phyloP scores from a whole-genome alignment of 352 stramenopile species.

The Phytophthora citricola region DNA sequence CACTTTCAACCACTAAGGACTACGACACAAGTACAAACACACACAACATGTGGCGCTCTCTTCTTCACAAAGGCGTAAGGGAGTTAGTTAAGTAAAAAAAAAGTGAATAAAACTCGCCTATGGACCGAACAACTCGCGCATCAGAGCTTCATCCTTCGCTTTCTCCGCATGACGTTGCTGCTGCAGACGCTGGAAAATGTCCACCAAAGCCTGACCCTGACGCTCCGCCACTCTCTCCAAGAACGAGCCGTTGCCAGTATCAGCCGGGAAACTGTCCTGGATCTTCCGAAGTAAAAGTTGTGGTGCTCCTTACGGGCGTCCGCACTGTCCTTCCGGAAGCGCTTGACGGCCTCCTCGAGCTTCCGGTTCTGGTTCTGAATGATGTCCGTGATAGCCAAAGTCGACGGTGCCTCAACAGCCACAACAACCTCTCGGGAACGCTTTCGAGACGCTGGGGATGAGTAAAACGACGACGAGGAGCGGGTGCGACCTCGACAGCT shows the following conservation, averaged over 20 bases:
- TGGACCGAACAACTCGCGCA: slow-evolving; percentile 32
- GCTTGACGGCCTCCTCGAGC: slow-evolving; percentile 44
- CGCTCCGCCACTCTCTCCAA: slow-evolving; percentile 44
- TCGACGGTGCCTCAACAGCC: slow-evolving; percentile 19
- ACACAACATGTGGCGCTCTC: slow-evolving; percentile 56
- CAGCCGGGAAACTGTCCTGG: slow-evolving; percentile 44
- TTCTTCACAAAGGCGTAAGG: slow-evolving; percentile 41
- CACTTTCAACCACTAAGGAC: slow-evolving; percentile 11
- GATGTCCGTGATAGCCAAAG: slow-evolving; percentile 41
- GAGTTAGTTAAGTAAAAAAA: slow-evolving; percentile 17
- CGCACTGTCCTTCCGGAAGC: slow-evolving; percentile 47
- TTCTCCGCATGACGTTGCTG: slow-evolving; percentile 38
- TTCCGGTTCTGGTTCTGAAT: slow-evolving; percentile 46
- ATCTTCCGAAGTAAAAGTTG: slow-evolving; percentile 43
- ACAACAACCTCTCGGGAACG: slow-evolving; percentile 12
- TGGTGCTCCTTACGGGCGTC: slow-evolving; percentile 45
- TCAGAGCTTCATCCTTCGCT: slow-evolving; percentile 39
- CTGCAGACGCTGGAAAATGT: slow-evolving; percentile 46
- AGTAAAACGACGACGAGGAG: slow-evolving; percentile 11
- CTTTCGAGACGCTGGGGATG: slow-evolving; percentile 18
- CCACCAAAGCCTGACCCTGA: slow-evolving; percentile 42
- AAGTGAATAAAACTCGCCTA: slow-evolving; percentile 4
- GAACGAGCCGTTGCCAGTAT: slow-evolving; percentile 40
- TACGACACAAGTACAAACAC: slow-evolving; percentile 37
- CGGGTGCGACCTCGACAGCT: neutral